These are phyloP conservation scores for Diplodia sapinea DNA, from an alignment of 2,329 filamentous ascomycete genomes.

Conservation along the genomic window DNA sequence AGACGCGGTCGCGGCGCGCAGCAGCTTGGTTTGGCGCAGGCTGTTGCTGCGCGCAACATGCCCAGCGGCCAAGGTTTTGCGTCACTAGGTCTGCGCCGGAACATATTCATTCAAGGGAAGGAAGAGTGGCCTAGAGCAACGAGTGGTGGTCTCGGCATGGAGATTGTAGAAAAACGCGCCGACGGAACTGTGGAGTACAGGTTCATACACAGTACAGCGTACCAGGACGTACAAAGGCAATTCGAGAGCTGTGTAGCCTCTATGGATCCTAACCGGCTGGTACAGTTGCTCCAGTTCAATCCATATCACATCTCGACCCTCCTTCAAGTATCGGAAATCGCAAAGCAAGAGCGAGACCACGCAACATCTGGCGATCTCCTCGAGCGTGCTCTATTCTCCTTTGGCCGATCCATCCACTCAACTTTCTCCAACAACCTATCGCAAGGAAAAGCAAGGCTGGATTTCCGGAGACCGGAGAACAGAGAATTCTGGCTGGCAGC, in stretches of 20 bases:
- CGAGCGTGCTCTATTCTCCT: conserved; percentile 89
- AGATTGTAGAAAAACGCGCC: conserved; percentile 61
- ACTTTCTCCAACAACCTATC: conserved; percentile 78
- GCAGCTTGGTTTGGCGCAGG: conserved; percentile 64
- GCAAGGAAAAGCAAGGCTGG: conserved; percentile 77
- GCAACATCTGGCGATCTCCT: conserved; percentile 84
- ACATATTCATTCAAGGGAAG: conserved; percentile 84
- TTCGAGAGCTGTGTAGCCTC: conserved; percentile 82
- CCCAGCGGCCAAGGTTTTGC: conserved; percentile 69
- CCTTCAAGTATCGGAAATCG: conserved; percentile 91
- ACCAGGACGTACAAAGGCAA: conserved; percentile 74
- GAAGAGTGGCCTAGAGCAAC: conserved; percentile 84
- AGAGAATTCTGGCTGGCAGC: conserved; percentile 90
- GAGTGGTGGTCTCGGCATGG: conserved; percentile 84
- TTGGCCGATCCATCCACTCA: conserved; percentile 86
- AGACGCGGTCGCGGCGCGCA: conserved; percentile 63
- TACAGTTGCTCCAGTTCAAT: conserved; percentile 73
- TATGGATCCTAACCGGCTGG: conserved; percentile 83
- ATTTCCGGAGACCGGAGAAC: conserved; percentile 84
- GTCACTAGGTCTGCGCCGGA: conserved; percentile 74
- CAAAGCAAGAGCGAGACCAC: conserved; percentile 88
- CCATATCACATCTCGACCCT: conserved; percentile 93
- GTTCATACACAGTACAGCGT: conserved; percentile 75
- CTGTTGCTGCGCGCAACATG: conserved; percentile 61
- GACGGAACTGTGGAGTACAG: conserved; percentile 74